A percentile compares a stretch with the other conserved stretches of the same genome.
Evolutionary conservation across 2,329 filamentous ascomycete species (phyloP).

Genomic region (Pseudogymnoascus destructans): DNA sequence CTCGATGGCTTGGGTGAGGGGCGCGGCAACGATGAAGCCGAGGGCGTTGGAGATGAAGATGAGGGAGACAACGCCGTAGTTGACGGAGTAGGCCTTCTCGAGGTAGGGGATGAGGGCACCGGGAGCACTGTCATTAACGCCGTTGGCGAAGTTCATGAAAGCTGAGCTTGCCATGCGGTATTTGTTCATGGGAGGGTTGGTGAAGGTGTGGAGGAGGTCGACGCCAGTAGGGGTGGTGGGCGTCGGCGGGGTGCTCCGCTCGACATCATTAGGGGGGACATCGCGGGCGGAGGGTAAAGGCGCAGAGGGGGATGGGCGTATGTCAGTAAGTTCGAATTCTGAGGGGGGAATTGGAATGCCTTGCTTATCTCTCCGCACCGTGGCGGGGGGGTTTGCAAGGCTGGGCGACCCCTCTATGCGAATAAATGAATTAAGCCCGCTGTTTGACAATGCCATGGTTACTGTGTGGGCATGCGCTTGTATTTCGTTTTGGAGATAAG

Average conservation of each 20-base stretch:
- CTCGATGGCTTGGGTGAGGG: constrained; percentile 50
- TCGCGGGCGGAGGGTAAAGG: neutral
- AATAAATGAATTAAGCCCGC: neutral
- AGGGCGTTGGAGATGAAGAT: constrained; percentile 69
- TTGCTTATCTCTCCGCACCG: constrained; percentile 1
- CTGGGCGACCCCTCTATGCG: neutral
- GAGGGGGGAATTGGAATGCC: neutral
- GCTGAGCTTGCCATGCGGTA: constrained; percentile 54
- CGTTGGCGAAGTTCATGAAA: constrained; percentile 53
- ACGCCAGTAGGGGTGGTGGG: constrained; percentile 31
- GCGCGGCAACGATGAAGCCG: constrained; percentile 63
- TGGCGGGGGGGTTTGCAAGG: neutral
- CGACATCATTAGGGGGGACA: constrained; percentile 23
- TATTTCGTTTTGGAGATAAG: neutral
- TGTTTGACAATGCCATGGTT: neutral
- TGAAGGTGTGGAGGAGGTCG: constrained; percentile 42
- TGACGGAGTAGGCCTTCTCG: constrained; percentile 58
- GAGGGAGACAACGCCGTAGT: constrained; percentile 65
- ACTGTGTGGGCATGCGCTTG: neutral
- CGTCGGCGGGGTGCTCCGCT: constrained; percentile 40
- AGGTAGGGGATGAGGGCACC: constrained; percentile 74
- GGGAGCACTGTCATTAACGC: constrained; percentile 61
- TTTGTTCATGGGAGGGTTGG: constrained; percentile 52
- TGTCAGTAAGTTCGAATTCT: neutral
- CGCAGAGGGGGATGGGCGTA: neutral